Base-by-base conservation (phyloP, 2,329 filamentous ascomycete genomes). In the Cercospora canescens region DNA sequence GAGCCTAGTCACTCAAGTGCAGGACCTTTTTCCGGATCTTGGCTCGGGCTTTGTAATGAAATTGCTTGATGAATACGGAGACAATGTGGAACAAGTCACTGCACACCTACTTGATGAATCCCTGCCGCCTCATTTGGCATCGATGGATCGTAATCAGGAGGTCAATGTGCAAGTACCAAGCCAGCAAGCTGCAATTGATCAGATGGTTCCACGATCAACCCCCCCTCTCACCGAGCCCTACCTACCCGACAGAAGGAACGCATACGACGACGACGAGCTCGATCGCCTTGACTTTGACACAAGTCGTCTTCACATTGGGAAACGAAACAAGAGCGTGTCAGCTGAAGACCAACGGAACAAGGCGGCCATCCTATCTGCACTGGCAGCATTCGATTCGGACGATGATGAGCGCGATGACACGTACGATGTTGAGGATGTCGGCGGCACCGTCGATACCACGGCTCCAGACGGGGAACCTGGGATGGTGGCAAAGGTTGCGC, bases 341-440 rank as follows among this genome's bases (percentile, higher is more conserved):
- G 82, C 84, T n/a, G 91, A 94, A 74, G 85, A 88, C 57, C 88
- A 89, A 3, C 87, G 90, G 1, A 89, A 89, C 73, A 97, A 96
- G 80, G 92, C 93, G 0, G 90, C 93, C 11, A 97, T 97, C 72
- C 81, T 97, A 26, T 92, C 94, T 3, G 94, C 94, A 0, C 86
- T 98, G 2, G 92, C 93, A 16, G 86, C 90, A 0, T 97, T 98
- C 71, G 94, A 98, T 79, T 90, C 90, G 0, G 94, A 98, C 73
- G 95, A 98, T 71, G 95, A 99, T 77, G 95, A 99, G 80, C 88
- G 93, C 37, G 95, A 99, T 77, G 95, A 99, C 77, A 98, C 94
- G 0, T 99, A 99, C 76, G 95, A 99, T 73, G 88, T 90, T 1
- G 92, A 89, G 58, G 95, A 98, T 75, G 93, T 98, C 2, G 95